Conservation (phyloP, 2,329 filamentous ascomycete genomes). For the Paecilomyces sp. region DNA sequence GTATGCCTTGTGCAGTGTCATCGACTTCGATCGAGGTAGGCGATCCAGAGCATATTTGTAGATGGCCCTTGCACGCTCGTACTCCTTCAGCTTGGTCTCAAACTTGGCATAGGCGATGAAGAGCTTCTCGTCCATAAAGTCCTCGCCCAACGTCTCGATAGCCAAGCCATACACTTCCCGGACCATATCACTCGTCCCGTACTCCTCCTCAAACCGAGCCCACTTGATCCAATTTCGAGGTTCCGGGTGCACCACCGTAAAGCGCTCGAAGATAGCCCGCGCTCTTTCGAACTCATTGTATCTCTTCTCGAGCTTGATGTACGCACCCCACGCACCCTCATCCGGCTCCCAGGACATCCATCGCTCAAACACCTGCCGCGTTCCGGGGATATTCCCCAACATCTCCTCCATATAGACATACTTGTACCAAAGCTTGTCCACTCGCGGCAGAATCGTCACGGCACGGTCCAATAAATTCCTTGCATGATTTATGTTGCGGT, state of each 20-base stretch:
- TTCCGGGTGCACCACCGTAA: constrained; percentile 88
- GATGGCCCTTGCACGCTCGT: constrained; percentile 86
- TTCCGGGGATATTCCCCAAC: constrained; percentile 86
- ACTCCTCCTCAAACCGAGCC: constrained; percentile 95
- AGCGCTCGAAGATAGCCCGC: constrained; percentile 81
- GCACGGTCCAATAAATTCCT: constrained; percentile 89
- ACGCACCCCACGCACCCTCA: constrained; percentile 89
- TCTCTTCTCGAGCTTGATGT: constrained; percentile 94
- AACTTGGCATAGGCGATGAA: constrained; percentile 96
- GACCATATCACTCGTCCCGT: constrained; percentile 83
- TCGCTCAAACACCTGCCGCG: constrained; percentile 87
- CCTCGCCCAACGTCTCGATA: constrained; percentile 82
- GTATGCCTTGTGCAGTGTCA: constrained; percentile 82
- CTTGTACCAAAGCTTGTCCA: constrained; percentile 98
- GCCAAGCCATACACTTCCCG: constrained; percentile 85
- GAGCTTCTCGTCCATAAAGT: constrained; percentile 91
- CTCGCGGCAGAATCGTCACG: constrained; percentile 80
- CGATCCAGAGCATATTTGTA: constrained; percentile 96
- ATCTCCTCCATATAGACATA: constrained; percentile 99
- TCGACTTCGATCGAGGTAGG: constrained; percentile 78
- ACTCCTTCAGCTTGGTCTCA: constrained; percentile 90
- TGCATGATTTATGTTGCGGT: constrained; percentile 91
- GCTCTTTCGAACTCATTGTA: constrained; percentile 88
- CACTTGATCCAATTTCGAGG: constrained; percentile 98
- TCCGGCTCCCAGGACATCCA: constrained; percentile 99